A percentile compares a stretch with the other conserved stretches of the same genome.
phyloP scores from a whole-genome alignment of 2,329 filamentous ascomycete genomes.

The Ceratocystiopsis minuta region DNA sequence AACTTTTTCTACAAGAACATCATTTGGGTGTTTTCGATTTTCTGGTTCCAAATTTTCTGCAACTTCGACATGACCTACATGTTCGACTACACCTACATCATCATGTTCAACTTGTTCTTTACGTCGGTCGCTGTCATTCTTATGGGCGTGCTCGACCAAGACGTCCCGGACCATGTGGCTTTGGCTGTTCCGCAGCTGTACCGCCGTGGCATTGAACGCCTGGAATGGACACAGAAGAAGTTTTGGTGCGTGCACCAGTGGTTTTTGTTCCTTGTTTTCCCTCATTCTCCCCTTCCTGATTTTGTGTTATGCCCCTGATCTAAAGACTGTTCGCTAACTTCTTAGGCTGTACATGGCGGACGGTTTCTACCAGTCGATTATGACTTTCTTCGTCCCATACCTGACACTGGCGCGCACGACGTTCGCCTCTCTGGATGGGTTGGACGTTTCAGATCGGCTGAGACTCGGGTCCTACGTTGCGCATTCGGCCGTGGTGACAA shows the following conservation, averaged over 20 bases:
- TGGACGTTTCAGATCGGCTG: constrained; percentile 59
- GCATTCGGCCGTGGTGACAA: constrained; percentile 66
- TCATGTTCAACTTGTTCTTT: constrained; percentile 92
- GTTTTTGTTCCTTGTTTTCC: constrained; percentile 14
- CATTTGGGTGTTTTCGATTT: constrained; percentile 89
- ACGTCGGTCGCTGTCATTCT: constrained; percentile 88
- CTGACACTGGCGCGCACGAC: constrained; percentile 53
- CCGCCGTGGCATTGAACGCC: constrained; percentile 80
- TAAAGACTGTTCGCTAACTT: background rate
- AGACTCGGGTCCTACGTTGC: constrained; percentile 79
- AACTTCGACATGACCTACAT: constrained; percentile 94
- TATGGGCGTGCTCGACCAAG: constrained; percentile 93
- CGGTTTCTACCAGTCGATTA: constrained; percentile 83
- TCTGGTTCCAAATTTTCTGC: constrained; percentile 94
- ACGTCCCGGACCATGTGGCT: constrained; percentile 86
- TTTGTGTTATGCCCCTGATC: background rate
- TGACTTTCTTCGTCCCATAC: constrained; percentile 87
- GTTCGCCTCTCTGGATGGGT: constrained; percentile 53
- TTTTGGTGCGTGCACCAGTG: constrained; percentile 57
- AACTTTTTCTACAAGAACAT: constrained; percentile 99
- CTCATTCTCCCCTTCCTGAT: background rate
- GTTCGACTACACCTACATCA: constrained; percentile 94
- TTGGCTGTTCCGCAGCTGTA: constrained; percentile 91
- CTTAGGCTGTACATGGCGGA: constrained; percentile 84
- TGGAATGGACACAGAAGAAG: constrained; percentile 90